Base-by-base conservation (phyloP, 2,329 filamentous ascomycete species). In the Clarireedia monteithiana region DNA sequence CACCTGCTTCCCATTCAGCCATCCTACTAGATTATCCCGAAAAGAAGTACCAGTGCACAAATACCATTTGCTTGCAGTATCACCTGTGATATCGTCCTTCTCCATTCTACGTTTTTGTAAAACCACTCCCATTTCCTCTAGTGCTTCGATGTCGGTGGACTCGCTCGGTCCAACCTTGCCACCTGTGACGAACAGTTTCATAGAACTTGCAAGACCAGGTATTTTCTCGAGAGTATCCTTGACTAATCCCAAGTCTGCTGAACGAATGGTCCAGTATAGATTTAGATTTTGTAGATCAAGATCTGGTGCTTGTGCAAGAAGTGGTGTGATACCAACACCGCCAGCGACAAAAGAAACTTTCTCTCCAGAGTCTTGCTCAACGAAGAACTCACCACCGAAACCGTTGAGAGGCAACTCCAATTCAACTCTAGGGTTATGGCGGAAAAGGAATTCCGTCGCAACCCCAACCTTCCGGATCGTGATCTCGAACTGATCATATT, bases 321-420 rank as follows among this genome's bases (percentile, higher is more conserved):
- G 63, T 1, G 90, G 90, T 27, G 90, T 95, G 59, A 95, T 89
- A 0, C 90, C 90, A 6, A 95, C 87, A 3, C 90, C 90, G 0
- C 82, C 88, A 5, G 88, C 88, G 3, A 95, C 70, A 61, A 91
- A 94, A 1, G 82, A 71, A 34, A 73, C 68, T 44, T 57, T 52
- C 5, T 70, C 66, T 15, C 64, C 63, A 14, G 54, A 40, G 23
- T 36, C 48, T 57, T 68, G 64, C 14, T 69, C 59, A 24, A 83
- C 70, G 15, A 64, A 68, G 59, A 86, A 86, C 14, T 75, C 74
- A 1, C 89, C 90, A 0, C 86, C 89, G 59, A 95, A 88, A 0
- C 88, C 90, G 23, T 85, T 74, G 0, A 95, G 73, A 0, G 82
- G 80, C 0, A 92, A 69, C 62, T 88, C 82, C 3, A 92, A 71